These are phyloP conservation scores for Amaranthus palmeri DNA, from an alignment of 148 eudicot species.

Conservation along the genomic window DNA sequence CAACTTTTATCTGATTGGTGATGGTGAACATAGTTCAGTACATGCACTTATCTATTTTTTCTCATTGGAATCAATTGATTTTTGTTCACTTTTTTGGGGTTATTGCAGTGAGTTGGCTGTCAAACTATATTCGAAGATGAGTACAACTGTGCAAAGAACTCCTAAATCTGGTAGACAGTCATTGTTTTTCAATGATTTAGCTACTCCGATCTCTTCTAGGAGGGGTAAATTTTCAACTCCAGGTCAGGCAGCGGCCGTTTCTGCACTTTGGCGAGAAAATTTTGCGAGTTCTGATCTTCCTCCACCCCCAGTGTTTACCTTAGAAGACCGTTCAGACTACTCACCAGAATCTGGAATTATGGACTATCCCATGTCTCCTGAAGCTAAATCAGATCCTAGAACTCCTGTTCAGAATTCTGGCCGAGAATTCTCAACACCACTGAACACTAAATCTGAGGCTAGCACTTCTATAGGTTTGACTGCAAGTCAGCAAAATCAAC, in stretches of 20 bases:
- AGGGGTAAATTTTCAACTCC: slow-evolving; percentile 78
- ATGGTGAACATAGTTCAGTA: background rate
- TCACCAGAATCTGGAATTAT: slow-evolving; percentile 75
- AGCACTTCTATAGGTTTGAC: slow-evolving; percentile 55
- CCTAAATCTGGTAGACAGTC: slow-evolving; percentile 81
- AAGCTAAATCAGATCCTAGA: slow-evolving; percentile 64
- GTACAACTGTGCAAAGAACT: slow-evolving; percentile 49
- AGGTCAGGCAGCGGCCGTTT: slow-evolving; percentile 93
- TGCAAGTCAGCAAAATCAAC: slow-evolving; percentile 50
- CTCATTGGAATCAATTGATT: background rate
- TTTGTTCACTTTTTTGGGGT: background rate
- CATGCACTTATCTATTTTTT: background rate
- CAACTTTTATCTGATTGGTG: background rate
- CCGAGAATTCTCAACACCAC: slow-evolving; percentile 49
- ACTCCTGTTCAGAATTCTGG: slow-evolving; percentile 39
- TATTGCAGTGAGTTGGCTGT: slow-evolving; percentile 8
- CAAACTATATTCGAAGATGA: slow-evolving; percentile 35
- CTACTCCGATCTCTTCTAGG: slow-evolving; percentile 69
- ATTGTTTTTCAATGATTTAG: slow-evolving; percentile 73
- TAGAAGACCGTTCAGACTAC: slow-evolving; percentile 83
- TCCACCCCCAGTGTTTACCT: slow-evolving; percentile 85
- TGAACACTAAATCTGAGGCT: slow-evolving; percentile 54
- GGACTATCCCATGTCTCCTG: slow-evolving; percentile 75
- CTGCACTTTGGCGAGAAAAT: slow-evolving; percentile 94
- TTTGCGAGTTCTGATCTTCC: slow-evolving; percentile 82